phyloP scores from a whole-genome alignment of 108 stramenopile genomes.

The Stephanodiscus minutulus region DNA sequence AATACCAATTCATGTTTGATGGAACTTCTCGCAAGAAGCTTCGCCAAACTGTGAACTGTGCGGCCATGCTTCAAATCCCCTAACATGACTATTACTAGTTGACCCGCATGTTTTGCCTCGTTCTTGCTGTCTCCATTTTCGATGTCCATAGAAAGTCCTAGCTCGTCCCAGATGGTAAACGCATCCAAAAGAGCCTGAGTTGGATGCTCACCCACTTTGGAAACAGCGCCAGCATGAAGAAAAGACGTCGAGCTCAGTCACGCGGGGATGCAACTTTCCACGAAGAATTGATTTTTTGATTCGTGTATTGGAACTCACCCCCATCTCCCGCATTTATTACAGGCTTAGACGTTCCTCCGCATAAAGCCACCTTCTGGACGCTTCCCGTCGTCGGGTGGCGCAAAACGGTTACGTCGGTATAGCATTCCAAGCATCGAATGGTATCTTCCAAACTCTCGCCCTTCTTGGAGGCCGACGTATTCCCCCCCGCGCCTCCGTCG shows the following conservation, averaged over 20 bases:
- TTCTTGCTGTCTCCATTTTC: slow-evolving; percentile 3
- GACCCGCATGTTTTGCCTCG: slow-evolving; percentile 29
- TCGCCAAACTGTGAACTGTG: slow-evolving; percentile 95
- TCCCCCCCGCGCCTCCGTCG: slow-evolving; percentile 59
- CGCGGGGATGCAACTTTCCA: too few relatives aligned
- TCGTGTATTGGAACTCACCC: too few relatives aligned
- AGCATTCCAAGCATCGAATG: slow-evolving; percentile 87
- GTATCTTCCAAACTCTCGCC: slow-evolving; percentile 96
- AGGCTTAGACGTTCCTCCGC: slow-evolving; percentile 59
- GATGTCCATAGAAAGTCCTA: slow-evolving; percentile 36
- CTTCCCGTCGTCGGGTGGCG: slow-evolving; percentile 87
- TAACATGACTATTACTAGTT: slow-evolving; percentile 70
- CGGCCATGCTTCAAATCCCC: slow-evolving; percentile 97
- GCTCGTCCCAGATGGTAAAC: slow-evolving; percentile 90
- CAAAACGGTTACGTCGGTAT: slow-evolving; percentile 90
- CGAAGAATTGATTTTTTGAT: too few relatives aligned
- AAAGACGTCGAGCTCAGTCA: not conserved
- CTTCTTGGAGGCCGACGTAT: slow-evolving; percentile 89
- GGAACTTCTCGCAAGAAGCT: slow-evolving; percentile 74
- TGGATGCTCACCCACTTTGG: slow-evolving; percentile 91
- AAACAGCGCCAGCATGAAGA: not conserved
- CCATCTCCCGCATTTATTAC: slow-evolving; percentile 97
- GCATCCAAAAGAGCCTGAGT: slow-evolving; percentile 98
- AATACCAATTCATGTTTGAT: slow-evolving; percentile 58
- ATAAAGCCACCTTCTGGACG: slow-evolving; percentile 51